Conservation (phyloP, 345 rosid genomes). For the Stellera chamaejasme region DNA sequence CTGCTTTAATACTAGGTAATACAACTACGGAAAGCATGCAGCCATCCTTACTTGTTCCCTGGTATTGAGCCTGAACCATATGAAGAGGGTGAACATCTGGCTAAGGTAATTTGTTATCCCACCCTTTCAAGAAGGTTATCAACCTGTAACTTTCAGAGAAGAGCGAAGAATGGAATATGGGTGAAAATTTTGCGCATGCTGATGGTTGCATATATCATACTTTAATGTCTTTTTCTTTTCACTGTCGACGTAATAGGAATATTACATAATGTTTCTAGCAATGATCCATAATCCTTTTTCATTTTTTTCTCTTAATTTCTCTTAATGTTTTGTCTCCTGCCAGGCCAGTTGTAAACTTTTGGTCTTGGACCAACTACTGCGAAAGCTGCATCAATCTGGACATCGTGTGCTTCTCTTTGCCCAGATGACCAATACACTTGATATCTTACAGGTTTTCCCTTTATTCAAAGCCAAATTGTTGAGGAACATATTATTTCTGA, state of each 20-base stretch:
- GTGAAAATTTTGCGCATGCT: background rate
- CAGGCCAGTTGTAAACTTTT: slow-evolving; percentile 88
- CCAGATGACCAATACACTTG: slow-evolving; percentile 89
- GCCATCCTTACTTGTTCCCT: slow-evolving; percentile 93
- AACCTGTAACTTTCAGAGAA: background rate
- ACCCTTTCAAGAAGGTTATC: background rate
- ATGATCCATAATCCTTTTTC: background rate
- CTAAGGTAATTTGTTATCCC: slow-evolving; percentile 46
- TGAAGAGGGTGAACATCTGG: slow-evolving; percentile 90
- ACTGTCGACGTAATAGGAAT: background rate
- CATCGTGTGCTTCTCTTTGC: slow-evolving; percentile 88
- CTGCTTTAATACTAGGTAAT: slow-evolving; percentile 42
- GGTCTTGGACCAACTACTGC: slow-evolving; percentile 63
- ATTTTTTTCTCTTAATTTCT: slow-evolving; percentile 1
- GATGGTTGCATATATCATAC: too few species aligned
- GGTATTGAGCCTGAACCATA: slow-evolving; percentile 93
- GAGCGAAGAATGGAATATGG: background rate
- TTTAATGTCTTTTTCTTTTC: background rate
- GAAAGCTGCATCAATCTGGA: slow-evolving; percentile 50
- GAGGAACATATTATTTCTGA: slow-evolving; percentile 5
- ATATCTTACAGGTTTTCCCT: slow-evolving; percentile 65
- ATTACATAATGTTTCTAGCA: background rate
- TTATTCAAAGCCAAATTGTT: background rate
- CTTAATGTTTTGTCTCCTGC: slow-evolving; percentile 2
- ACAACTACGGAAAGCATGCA: slow-evolving; percentile 83